Percentiles rank a stretch among this genome's conserved stretches.
Evolutionary conservation across 192 early-diverging fungal genomes (phyloP).

Genomic region (Coemansia guatemalensis): DNA sequence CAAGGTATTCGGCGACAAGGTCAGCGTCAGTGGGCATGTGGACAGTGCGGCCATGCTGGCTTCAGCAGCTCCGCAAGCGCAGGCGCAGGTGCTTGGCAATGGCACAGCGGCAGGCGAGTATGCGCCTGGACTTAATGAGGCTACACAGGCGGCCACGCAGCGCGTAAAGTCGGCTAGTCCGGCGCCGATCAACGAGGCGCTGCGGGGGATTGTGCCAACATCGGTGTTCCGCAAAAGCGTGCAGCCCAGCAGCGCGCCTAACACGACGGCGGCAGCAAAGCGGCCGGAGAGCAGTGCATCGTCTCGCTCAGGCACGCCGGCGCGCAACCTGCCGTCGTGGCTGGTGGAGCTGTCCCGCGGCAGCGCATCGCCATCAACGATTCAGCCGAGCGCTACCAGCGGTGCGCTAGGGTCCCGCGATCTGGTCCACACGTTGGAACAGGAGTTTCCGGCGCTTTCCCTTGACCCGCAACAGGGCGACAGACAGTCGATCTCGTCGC

Average conservation of each 20-base stretch:
- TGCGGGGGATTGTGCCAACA: constrained; percentile 52
- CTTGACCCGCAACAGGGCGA: constrained; percentile 17
- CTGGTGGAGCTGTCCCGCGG: constrained; percentile 51
- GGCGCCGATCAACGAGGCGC: constrained; percentile 48
- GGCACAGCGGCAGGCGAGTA: no score
- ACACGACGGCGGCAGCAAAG: constrained; percentile 1
- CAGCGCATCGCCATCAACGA: constrained; percentile 19
- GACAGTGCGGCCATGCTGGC: no score
- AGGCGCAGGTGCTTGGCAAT: no score
- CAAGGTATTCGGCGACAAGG: constrained; percentile 49
- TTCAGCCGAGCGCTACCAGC: constrained; percentile 7
- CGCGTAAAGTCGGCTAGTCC: constrained; percentile 33
- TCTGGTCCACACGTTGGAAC: constrained; percentile 41
- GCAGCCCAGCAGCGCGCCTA: constrained; percentile 17
- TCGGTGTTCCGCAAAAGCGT: constrained; percentile 54
- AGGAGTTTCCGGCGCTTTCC: constrained; percentile 38
- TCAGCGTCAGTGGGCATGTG: constrained; percentile 23
- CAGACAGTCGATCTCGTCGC: constrained; percentile 44
- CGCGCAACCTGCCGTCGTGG: constrained; percentile 46
- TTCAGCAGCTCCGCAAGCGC: neutral
- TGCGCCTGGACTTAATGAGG: no score
- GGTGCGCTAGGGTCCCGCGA: constrained; percentile 37
- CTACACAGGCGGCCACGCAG: constrained; percentile 4
- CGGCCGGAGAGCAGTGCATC: constrained; percentile 28
- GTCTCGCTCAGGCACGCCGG: constrained; percentile 42